Conservation (phyloP, 139 green algal species). For the Asterochloris sp. region DNA sequence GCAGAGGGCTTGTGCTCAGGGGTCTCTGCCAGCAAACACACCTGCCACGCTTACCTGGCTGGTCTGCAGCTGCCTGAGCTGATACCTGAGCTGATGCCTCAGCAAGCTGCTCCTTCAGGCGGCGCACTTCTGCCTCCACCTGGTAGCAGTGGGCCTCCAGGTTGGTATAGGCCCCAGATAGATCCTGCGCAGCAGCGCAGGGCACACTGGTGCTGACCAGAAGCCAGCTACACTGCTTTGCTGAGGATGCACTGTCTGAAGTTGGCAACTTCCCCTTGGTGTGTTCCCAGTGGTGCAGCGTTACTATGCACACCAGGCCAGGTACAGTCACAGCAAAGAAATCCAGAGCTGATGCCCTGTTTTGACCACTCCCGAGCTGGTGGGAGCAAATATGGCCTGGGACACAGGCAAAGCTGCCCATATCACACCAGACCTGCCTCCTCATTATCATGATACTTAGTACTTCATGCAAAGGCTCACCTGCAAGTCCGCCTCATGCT, state of each 20-base stretch:
- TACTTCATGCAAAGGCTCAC: too few species aligned
- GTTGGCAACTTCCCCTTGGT: conserved; percentile 15
- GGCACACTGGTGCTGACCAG: conserved; percentile 28
- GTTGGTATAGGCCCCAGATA: conserved; percentile 71
- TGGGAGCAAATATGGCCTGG: too few species aligned
- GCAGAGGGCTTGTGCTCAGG: neutral
- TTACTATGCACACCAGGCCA: neutral
- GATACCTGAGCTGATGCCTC: neutral
- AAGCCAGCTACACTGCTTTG: conserved; percentile 24
- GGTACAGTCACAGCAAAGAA: neutral
- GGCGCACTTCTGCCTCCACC: conserved; percentile 50
- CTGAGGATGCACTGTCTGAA: conserved; percentile 16
- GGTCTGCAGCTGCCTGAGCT: neutral
- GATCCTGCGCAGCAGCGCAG: conserved; percentile 56
- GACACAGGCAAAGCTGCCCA: too few species aligned
- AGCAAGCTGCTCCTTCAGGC: conserved; percentile 11
- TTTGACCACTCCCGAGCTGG: too few species aligned
- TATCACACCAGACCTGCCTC: too few species aligned
- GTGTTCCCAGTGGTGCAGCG: neutral
- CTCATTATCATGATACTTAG: too few species aligned
- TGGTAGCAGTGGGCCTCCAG: conserved; percentile 61
- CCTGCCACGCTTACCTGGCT: neutral
- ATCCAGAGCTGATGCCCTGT: neutral
- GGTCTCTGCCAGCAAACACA: neutral
- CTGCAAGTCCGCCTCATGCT: too few species aligned